Evolutionary conservation across 2,329 filamentous ascomycete genomes (phyloP).

Genomic region (Balansia obtecta): DNA sequence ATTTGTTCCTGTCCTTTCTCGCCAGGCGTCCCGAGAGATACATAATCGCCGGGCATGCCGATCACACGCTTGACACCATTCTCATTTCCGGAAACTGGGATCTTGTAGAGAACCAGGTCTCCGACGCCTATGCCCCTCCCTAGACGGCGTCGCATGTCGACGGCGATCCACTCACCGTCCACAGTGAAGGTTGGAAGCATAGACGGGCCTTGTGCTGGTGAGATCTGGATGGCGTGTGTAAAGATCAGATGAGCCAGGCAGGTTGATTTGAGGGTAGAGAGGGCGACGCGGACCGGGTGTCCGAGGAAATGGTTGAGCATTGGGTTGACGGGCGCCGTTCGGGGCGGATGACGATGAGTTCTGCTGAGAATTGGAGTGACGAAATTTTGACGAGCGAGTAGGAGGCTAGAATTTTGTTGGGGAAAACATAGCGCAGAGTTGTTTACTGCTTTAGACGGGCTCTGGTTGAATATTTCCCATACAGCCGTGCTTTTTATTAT

Average conservation of each 20-base stretch:
- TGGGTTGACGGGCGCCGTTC: not conserved
- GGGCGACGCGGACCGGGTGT: slow-evolving; percentile 25
- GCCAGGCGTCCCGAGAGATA: slow-evolving; percentile 51
- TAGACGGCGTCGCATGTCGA: slow-evolving; percentile 53
- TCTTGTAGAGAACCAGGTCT: slow-evolving; percentile 68
- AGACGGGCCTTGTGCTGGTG: slow-evolving; percentile 56
- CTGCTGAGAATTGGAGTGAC: no score
- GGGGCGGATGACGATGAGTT: not conserved
- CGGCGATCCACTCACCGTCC: slow-evolving; percentile 54
- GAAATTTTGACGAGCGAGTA: not conserved
- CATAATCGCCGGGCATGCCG: slow-evolving; percentile 66
- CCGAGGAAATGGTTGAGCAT: slow-evolving; percentile 21
- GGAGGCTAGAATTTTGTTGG: slow-evolving; percentile 1
- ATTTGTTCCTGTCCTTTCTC: slow-evolving; percentile 34
- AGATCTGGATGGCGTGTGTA: slow-evolving; percentile 50
- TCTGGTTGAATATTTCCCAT: no score
- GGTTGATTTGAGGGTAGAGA: slow-evolving; percentile 23
- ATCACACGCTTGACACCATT: slow-evolving; percentile 68
- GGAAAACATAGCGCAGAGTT: not conserved
- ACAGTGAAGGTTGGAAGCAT: slow-evolving; percentile 80
- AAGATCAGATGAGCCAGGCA: slow-evolving; percentile 31
- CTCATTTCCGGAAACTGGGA: slow-evolving; percentile 52
- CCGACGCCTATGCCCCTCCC: slow-evolving; percentile 61
- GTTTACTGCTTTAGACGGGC: no score
- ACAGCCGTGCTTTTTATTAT: no score